These are phyloP conservation scores for Kockiozyma suomiensis DNA, from an alignment of 805 yeast species.

Conservation along the genomic window DNA sequence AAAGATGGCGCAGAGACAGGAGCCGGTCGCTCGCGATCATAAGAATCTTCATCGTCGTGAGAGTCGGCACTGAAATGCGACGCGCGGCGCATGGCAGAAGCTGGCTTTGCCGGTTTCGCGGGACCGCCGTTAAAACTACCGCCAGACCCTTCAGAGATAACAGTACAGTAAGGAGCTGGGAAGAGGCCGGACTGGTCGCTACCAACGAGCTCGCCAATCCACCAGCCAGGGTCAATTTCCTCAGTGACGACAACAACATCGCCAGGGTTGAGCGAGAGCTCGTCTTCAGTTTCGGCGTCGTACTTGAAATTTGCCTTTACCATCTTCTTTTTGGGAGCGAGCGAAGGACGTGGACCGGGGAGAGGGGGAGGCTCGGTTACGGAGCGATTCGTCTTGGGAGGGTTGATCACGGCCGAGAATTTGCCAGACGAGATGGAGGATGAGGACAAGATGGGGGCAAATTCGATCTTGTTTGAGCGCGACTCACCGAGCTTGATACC, in stretches of 20 bases:
- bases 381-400: constrained; percentile 30
- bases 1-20: constrained; percentile 21
- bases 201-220: constrained; percentile 33
- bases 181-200: constrained; percentile 31
- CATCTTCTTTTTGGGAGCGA: constrained; percentile 23
- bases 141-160: constrained; percentile 29
- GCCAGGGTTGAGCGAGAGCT: constrained; percentile 33
- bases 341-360: constrained; percentile 28
- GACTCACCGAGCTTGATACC: constrained; percentile 8
- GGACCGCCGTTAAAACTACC: constrained; percentile 2
- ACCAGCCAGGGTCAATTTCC: constrained; percentile 35
- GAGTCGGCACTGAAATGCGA: constrained; percentile 13
- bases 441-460: constrained; percentile 7
- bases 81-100: constrained; percentile 8
- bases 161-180: constrained; percentile 35
- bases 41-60: constrained; percentile 7
- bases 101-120: constrained; percentile 23
- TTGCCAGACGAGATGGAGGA: constrained; percentile 24
- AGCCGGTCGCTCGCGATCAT: constrained; percentile 8
- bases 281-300: constrained; percentile 35
- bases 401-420: constrained; percentile 22
- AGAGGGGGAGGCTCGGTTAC: constrained; percentile 30
- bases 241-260: constrained; percentile 33
- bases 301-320: constrained; percentile 32
- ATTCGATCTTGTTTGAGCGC: constrained; percentile 11